Evolutionary conservation across 164 flowering plant genomes (phyloP).

Genomic region (Malania oleifera): DNA sequence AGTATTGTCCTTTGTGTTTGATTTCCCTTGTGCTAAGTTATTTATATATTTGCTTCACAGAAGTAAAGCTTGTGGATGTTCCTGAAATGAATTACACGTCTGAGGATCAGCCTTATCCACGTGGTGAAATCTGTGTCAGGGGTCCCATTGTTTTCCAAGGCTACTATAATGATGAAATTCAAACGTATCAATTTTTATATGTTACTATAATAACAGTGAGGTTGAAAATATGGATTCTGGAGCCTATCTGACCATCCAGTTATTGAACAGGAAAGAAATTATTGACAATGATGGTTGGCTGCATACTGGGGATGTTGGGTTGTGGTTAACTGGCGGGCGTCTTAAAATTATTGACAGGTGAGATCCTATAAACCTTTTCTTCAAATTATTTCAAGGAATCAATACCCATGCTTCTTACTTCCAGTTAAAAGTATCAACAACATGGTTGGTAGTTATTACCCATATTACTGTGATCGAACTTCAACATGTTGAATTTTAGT

Average conservation of each 20-base stretch:
- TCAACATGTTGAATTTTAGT: too few relatives aligned
- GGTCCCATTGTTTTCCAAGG: conserved; percentile 88
- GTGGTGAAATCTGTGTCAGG: conserved; percentile 93
- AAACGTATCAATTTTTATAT: too few relatives aligned
- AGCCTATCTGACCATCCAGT: conserved; percentile 7
- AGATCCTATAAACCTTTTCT: too few relatives aligned
- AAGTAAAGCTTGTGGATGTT: conserved; percentile 90
- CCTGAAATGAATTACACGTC: conserved; percentile 97
- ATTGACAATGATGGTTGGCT: conserved; percentile 91
- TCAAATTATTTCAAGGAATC: too few relatives aligned
- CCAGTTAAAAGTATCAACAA: too few relatives aligned
- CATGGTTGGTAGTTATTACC: too few relatives aligned
- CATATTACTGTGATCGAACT: too few relatives aligned
- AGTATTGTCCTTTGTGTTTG: neutral
- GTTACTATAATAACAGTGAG: too few relatives aligned
- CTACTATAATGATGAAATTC: conserved; percentile 85
- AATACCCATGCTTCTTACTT: too few relatives aligned
- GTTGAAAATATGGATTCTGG: too few relatives aligned
- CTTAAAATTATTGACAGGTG: conserved; percentile 93
- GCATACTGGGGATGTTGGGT: conserved; percentile 91
- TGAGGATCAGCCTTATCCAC: conserved; percentile 84
- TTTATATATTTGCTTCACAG: conserved; percentile 35
- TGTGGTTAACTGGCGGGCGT: conserved; percentile 79
- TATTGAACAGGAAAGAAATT: conserved; percentile 73
- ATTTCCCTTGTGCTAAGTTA: neutral